phyloP scores from a whole-genome alignment of 2,329 filamentous ascomycete genomes.

The Fusarium chlamydosporum region DNA sequence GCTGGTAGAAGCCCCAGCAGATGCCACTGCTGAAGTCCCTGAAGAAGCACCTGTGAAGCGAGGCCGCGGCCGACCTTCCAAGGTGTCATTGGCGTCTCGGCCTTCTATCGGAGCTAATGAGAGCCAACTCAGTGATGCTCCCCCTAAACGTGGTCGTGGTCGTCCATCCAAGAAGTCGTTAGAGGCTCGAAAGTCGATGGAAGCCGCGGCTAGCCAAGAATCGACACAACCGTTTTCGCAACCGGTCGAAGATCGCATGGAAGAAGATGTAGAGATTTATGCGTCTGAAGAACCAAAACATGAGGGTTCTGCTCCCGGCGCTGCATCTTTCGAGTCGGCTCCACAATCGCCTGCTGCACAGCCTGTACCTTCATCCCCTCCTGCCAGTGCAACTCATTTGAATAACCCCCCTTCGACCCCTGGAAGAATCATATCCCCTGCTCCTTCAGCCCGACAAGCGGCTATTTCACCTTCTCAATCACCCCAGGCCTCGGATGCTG shows the following conservation, averaged over 20 bases:
- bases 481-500: conserved; percentile 82
- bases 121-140: conserved; percentile 43
- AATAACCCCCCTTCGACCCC: conserved; percentile 61
- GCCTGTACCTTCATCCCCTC: conserved; percentile 41
- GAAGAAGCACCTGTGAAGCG: conserved; percentile 48
- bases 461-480: conserved; percentile 75
- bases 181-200: conserved; percentile 46
- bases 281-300: conserved; percentile 32
- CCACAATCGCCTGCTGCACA: conserved; percentile 30
- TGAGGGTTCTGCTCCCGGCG: conserved; percentile 28
- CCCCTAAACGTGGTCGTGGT: conserved; percentile 52
- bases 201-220: conserved; percentile 37
- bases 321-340: conserved; percentile 43
- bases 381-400: conserved; percentile 34
- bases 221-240: conserved; percentile 32
- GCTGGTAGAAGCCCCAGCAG: conserved; percentile 37
- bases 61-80: conserved; percentile 53
- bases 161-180: conserved; percentile 53
- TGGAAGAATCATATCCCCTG: conserved; percentile 59
- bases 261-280: conserved; percentile 37
- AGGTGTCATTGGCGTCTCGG: conserved; percentile 50
- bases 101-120: conserved; percentile 43
- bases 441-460: conserved; percentile 66
- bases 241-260: conserved; percentile 36
- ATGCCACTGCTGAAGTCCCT: conserved; percentile 23